Base-by-base conservation (phyloP, 2,329 filamentous ascomycete species). In the Mollisiaceae sp. region DNA sequence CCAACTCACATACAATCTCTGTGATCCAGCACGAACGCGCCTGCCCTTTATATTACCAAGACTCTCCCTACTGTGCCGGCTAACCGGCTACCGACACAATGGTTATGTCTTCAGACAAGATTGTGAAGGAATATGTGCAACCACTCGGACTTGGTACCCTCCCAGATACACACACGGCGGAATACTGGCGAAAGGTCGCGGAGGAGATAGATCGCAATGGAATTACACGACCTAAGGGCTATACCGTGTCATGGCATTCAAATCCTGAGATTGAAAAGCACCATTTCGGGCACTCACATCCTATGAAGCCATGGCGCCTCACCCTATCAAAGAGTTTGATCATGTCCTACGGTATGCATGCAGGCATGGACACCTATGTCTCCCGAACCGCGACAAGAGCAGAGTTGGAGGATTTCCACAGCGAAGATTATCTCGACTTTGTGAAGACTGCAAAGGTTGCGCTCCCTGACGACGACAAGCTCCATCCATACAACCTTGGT, bases 281-380 rank as follows among this genome's bases (percentile, higher is more conserved):
- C 79, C 95, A 99, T 78, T 99, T 99, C 78, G 95, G 95, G 70
- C 91, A 92, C 80, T 94, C 92, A 11, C 95, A 99, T 82, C 95
- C 95, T 22, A 99, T 99, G 95, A 99, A 99, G 78, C 95, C 95
- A 65, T 98, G 95, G 94, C 92, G 95, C 41, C 82, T 99, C 69
- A 97, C 94, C 18, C 85, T 99, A 63, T 96, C 95, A 64, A 98
- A 99, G 78, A 93, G 95, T 74, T 86, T 99, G 56, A 93, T 99
- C 69, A 90, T 96, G 76, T 91, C 93, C 1, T 98, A 98, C 78
- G 95, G 95, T 71, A 92, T 99, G 86, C 93, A 96, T 73, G 91
- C 94, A 74, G 93, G 93, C 68, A 98, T 99, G 95, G 93, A 98
- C 79, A 90, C 94, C 70, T 97, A 96, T 79, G 86, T 93, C 60